phyloP scores from a whole-genome alignment of 1,284 basidiomycete genomes.

The Farysia itapuensis region DNA sequence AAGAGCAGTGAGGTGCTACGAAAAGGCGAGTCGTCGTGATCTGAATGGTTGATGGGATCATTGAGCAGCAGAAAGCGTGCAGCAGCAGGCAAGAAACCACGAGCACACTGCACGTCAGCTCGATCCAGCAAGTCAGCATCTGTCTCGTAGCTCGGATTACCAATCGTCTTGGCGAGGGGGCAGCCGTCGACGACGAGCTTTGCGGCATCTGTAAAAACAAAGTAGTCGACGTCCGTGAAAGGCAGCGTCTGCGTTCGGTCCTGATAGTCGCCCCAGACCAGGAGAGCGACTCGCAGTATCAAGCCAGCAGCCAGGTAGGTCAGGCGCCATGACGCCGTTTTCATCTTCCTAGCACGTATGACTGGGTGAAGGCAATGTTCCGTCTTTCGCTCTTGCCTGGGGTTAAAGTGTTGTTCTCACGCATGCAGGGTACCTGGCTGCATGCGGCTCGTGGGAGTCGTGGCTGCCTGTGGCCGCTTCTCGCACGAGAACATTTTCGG shows the following conservation, averaged over 20 bases:
- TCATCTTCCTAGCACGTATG: conserved; percentile 18
- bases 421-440: too few species aligned
- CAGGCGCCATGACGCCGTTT: conserved; percentile 11
- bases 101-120: conserved; percentile 40
- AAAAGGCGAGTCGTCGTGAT: conserved; percentile 1
- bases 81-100: conserved; percentile 40
- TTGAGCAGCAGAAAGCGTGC: conserved; percentile 65
- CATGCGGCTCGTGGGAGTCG: too few species aligned
- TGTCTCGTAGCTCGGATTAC: conserved; percentile 16
- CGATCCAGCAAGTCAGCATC: conserved; percentile 39
- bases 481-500: too few species aligned
- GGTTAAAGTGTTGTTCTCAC: too few species aligned
- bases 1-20: conserved; percentile 12
- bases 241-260: conserved; percentile 79
- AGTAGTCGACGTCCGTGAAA: conserved; percentile 96
- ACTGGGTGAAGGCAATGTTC: too few species aligned
- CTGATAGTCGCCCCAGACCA: conserved; percentile 84
- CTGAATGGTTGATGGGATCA: conserved; percentile 22
- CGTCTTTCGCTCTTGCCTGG: too few species aligned
- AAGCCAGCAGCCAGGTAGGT: conserved; percentile 62
- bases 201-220: conserved; percentile 90
- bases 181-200: conserved; percentile 37
- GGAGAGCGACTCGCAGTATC: conserved; percentile 70
- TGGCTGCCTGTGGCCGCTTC: too few species aligned
- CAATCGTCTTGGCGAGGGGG: conserved; percentile 37